Evolutionary conservation across 2,329 filamentous ascomycete species (phyloP), one percentile per base, ranked within the genome.

Genomic region (Fusarium sp.): DNA sequence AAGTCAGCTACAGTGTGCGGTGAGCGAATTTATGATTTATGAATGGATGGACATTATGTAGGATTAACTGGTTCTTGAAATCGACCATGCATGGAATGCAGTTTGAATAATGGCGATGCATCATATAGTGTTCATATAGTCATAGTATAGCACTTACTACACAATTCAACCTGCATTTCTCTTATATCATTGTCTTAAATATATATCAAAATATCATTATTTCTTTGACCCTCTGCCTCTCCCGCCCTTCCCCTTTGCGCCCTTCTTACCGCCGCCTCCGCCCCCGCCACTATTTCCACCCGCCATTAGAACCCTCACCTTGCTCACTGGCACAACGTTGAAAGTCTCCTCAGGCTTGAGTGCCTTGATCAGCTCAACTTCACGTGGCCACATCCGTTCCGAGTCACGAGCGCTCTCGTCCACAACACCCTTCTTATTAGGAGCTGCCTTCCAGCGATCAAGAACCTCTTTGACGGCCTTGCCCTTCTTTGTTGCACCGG

Each of bases 401-500:
- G 83, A 84, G 73, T 91, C 90, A 53, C 80, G 78, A 37, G 83
- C 81, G 58, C 81, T 80, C 75, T 90, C 88, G 74, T 92, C 90
- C 1, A 91, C 76, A 23, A 85, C 85, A 7, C 83, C 83, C 75
- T 86, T 89, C 75, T 81, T 84, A 10, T 75, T 78, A 8, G 88
- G 87, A 49, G 89, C 93, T 20, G 84, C 79, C 68, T 90, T 85
- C 94, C 95, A 97, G 62, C 87, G 86, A 48, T 90, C 88, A n/a
- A 98, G 79, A 32, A 98, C 90, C 79, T 98, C 95, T 77, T 92
- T 93, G 47, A 97, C 89, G 0, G 94, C 94, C 77, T 97, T 98
- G 11, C 96, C 95, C 81, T 97, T 97, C 84, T 98, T 99, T 67
- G 90, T 86, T 1, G 89, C 81, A 0, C 96, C 96, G 0, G 96